A percentile compares a stretch with the other conserved stretches of the same genome.
These are phyloP conservation scores for Penicillium silybi DNA, from an alignment of 495 filamentous ascomycete genomes.

Conservation along the genomic window DNA sequence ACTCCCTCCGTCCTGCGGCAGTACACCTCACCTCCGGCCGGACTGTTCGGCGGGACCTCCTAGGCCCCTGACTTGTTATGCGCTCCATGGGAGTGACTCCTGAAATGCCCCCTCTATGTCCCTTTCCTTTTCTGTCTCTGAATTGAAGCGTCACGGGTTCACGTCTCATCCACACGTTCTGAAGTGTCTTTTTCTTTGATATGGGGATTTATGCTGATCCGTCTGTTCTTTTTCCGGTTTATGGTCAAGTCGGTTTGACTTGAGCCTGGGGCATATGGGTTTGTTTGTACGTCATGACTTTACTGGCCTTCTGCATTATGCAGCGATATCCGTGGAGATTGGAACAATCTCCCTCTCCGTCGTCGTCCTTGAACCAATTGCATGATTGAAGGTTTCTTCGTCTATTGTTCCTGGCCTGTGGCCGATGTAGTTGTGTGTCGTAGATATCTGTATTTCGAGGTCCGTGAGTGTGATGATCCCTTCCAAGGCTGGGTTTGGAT, in stretches of 20 bases:
- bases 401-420: constrained; percentile 2
- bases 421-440: neutral
- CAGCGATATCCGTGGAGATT: constrained; percentile 36
- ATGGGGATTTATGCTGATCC: constrained; percentile 15
- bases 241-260: constrained; percentile 14
- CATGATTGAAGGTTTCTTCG: constrained; percentile 34
- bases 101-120: constrained; percentile 11
- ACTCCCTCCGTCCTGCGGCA: constrained; percentile 38
- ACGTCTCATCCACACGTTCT: constrained; percentile 24
- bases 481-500: neutral
- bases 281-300: constrained; percentile 26
- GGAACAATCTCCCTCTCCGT: constrained; percentile 28
- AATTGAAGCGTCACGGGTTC: constrained; percentile 30
- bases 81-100: constrained; percentile 16
- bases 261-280: constrained; percentile 19
- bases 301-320: constrained; percentile 30
- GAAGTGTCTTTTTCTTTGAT: constrained; percentile 13
- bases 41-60: constrained; percentile 30
- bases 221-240: constrained; percentile 9
- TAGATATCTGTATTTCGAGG: neutral
- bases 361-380: constrained; percentile 32
- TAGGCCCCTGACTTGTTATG: constrained; percentile 5
- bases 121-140: constrained; percentile 11
- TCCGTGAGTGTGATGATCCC: neutral
- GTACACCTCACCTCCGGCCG: constrained; percentile 36